Base-by-base conservation (phyloP, 805 yeast species). In the Candida orba region DNA sequence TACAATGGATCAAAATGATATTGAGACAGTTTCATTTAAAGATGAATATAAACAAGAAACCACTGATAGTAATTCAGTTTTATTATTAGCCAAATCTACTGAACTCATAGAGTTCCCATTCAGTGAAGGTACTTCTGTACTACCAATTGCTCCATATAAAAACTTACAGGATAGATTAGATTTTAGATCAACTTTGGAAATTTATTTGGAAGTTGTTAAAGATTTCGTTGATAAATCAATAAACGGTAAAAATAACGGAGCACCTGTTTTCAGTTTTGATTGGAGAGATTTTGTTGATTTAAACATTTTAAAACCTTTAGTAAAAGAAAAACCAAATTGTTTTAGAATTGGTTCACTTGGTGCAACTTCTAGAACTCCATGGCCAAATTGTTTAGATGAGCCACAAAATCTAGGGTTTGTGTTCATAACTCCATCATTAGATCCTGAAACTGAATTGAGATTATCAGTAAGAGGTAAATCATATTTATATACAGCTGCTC, bases 251-350 rank as follows among this genome's bases (percentile, higher is more conserved):
- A 49, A 48, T 3, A 34, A 38, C 43, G 58, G 48, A 48, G 57
- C 59, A 2, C 68, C 71, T 0, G 63, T 57, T 15, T 59, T 66
- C 37, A 64, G 57, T 17, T 76, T 76, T 58, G 75, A 75, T 50
- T 76, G 81, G 81, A 66, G 65, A 44, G 81, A 76, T 54, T 76
- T 79, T 73, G 66, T 68, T 4, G 79, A 75, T 45, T 61, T 75
- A 60, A 64, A 69, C 8, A 60, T 63, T 22, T 57, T 73, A 47
- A 60, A 66, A 39, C 69, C 69, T 0, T 45, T 67, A 27, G 42
- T 66, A 6, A 58, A 54, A 31, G 71, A 67, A 47, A 67, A 62
- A 41, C 73, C 75, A 35, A 63, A 56, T 41, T 73, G 78, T 55
- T 60, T 62, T 37, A 57, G 72, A 40, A 66, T 73, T 18, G 75